Evolutionary conservation across 208 protist species (phyloP), one percentile per base, ranked within the genome.

Genomic region (Herpetomonas samuelpessoai): DNA sequence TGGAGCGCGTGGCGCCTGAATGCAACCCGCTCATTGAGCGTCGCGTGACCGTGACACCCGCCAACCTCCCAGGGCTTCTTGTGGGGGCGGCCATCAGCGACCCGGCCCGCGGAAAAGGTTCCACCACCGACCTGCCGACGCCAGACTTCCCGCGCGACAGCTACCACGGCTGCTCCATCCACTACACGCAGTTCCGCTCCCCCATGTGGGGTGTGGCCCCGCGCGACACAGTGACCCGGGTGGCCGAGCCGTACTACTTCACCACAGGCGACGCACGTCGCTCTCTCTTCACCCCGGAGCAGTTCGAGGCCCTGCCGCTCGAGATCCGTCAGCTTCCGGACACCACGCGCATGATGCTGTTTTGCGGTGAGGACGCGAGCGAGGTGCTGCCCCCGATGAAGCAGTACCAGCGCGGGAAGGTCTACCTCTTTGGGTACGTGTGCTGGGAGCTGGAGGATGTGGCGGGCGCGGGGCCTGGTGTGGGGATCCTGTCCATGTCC

Each of bases 361-460:
- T 62, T 6, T 62, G 53, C 30, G 65, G 41, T 19, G 74, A 78
- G 70, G 74, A 85, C 51, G 73, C 69, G 30, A 41, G 59, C 19
- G 62, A 50, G 7, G 65, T 77, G 35, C 27, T 85, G 14, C 73
- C 72, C 14, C 59, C 62, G 14, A 24, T 62, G 6, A 26, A 49
- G 51, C 44, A 69, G 2, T 77, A 66, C 51, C 21, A 65, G 22
- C 65, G 79, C 12, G 62, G 53, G 10, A 65, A 54, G 56, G 50
- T 57, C n/a, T 64, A 62, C 21, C n/a, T 67, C 9, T 72, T 49
- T 30, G 74, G 74, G 18, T 21, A 53, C 26, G 6, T 71, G 45
- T 73, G 56, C 31, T 81, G 48, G 73, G 66, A 65, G 63, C 67
- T 47, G 58, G 67, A 39, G 27, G 53, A 3, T 19, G 49, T 21